These are phyloP conservation scores for Lachancea dasiensis DNA, from an alignment of 805 yeast species.

Conservation along the genomic window DNA sequence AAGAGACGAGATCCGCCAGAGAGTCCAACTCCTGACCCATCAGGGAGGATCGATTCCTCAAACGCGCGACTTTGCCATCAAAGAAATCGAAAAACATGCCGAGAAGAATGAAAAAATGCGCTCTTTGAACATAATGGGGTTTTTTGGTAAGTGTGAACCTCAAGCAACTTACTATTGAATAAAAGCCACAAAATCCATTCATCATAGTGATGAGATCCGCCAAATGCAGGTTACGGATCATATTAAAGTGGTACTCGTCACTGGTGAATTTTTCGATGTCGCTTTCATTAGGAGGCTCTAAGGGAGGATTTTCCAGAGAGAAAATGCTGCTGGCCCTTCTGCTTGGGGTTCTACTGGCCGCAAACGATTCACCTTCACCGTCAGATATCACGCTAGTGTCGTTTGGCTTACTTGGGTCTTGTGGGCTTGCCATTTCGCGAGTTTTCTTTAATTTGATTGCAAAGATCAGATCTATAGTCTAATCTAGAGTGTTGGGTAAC, in stretches of 20 bases:
- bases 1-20: conserved; percentile 88
- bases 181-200: conserved; percentile 92
- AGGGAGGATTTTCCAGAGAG: conserved; percentile 44
- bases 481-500: too few species aligned
- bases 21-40: conserved; percentile 98
- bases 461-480: too few species aligned
- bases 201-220: conserved; percentile 94
- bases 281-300: conserved; percentile 70
- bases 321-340: conserved; percentile 54
- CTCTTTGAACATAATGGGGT: conserved; percentile 71
- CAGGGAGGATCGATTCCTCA: conserved; percentile 82
- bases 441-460: too few species aligned
- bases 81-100: conserved; percentile 95
- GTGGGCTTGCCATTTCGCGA: background rate
- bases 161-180: conserved; percentile 79
- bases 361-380: conserved; percentile 15
- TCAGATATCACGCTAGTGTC: conserved; percentile 9
- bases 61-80: conserved; percentile 95
- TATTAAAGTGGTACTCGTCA: conserved; percentile 79
- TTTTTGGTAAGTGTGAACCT: conserved; percentile 69
- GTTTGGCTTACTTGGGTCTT: background rate
- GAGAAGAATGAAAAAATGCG: conserved; percentile 80
- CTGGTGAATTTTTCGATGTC: conserved; percentile 76
- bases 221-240: conserved; percentile 82
- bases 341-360: conserved; percentile 34